Conservation (phyloP, 768 basidiomycete genomes). For the Hypholoma sublateritium region DNA sequence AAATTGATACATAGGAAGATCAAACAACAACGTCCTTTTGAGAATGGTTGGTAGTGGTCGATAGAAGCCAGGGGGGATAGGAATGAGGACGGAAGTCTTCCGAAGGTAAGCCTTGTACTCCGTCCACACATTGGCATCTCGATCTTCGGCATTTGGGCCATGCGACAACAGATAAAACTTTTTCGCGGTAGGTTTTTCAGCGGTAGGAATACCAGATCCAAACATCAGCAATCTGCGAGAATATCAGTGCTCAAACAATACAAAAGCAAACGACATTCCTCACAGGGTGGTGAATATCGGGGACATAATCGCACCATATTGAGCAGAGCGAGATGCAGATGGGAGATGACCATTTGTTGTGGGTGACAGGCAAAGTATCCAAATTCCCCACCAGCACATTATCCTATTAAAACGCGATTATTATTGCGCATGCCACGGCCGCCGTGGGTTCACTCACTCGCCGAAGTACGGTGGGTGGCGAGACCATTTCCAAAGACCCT, state of each 20-base stretch:
- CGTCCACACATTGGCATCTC: conserved; percentile 41
- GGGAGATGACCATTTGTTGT: conserved; percentile 44
- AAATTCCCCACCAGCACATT: conserved; percentile 67
- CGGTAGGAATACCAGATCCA: conserved; percentile 67
- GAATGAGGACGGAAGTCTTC: conserved; percentile 60
- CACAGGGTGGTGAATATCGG: conserved; percentile 68
- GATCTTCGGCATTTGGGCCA: conserved; percentile 31
- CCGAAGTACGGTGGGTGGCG: conserved; percentile 75
- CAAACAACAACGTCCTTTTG: conserved; percentile 57
- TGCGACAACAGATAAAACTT: conserved; percentile 55
- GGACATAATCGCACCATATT: conserved; percentile 58
- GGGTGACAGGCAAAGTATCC: conserved; percentile 60
- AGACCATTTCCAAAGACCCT: conserved; percentile 55
- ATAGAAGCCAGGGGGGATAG: conserved; percentile 58
- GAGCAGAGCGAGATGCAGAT: conserved; percentile 48
- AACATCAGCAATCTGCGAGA: conserved; percentile 55
- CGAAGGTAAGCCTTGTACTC: conserved; percentile 55
- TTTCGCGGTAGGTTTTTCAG: conserved; percentile 65
- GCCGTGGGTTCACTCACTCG: conserved; percentile 43
- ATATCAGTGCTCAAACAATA: background rate
- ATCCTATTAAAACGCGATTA: conserved; percentile 34
- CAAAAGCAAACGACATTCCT: conserved; percentile 18
- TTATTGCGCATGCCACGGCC: background rate
- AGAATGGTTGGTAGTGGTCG: conserved; percentile 45
- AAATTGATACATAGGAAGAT: conserved; percentile 63